Evolutionary conservation across 768 basidiomycete species (phyloP), one percentile per base, ranked within the genome.

Genomic region (Myochromella boudieri): DNA sequence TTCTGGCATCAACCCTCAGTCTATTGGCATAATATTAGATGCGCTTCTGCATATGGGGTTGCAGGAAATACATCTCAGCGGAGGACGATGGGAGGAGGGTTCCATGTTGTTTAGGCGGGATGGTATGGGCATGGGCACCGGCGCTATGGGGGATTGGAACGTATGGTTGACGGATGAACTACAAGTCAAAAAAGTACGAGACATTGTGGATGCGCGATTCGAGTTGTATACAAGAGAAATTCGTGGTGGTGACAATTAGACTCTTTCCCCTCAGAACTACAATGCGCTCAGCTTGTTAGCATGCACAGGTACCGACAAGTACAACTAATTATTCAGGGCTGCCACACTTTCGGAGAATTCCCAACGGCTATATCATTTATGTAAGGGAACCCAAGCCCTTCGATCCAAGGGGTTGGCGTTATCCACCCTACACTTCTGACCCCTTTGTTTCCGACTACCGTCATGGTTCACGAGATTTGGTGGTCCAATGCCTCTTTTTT

Each of bases 21-120:
- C 78, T 1, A 66, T 84, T n/a, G 60, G 67, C 1, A 42, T 53
- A 9, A 37, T 92, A 26, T 67, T 88, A 40, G 56, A 71, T 17
- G 54, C 65, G 15, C 68, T 91, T 28, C 55, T 81, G 18, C 77
- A 81, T 0, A 65, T 74, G 20, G 85, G 84, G 5, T 60, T 89
- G 18, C 66, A 65, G 18, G 88, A 91, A 61, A 69, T 92, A 1
- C 90, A 92, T 60, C 59, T 91, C 48, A 91, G 88, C 52, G 90
- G 80, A 0, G 88, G 85, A 2, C 57, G 60, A 25, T 91, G 85
- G 85, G 40, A 74, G 0, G 71, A 78, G 5, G 68, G 85, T 34
- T 61, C 53, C 37, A 85, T 84, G 75, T 11, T 50, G 9, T 75
- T 74, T 60, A 71, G 76, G 52, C 74, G 66, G 9, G 68, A 72